These are phyloP conservation scores for Lomentospora prolificans DNA, from an alignment of 2,329 filamentous ascomycete genomes.

Conservation along the genomic window DNA sequence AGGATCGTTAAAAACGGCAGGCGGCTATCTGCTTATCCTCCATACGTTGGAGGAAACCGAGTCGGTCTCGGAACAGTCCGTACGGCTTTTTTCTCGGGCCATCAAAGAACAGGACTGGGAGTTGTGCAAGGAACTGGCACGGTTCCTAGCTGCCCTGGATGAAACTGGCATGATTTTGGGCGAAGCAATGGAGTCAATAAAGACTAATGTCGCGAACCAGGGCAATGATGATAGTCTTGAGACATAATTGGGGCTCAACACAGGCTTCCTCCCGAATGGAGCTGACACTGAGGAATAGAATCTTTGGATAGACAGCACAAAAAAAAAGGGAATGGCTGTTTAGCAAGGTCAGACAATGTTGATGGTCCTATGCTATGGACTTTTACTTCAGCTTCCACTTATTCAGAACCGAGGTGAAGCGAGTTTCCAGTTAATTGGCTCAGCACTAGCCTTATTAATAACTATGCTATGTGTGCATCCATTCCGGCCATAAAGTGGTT, in stretches of 20 bases:
- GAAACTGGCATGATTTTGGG: slow-evolving; percentile 71
- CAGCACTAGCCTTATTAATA: no score
- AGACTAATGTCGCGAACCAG: slow-evolving; percentile 15
- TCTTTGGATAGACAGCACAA: no score
- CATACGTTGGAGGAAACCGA: slow-evolving; percentile 69
- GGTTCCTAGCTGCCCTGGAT: slow-evolving; percentile 92
- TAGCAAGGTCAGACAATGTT: no score
- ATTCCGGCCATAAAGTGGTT: no score
- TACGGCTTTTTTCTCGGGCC: slow-evolving; percentile 70
- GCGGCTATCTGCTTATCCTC: slow-evolving; percentile 88
- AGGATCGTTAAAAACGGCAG: slow-evolving; percentile 85
- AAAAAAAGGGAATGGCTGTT: no score
- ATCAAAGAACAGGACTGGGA: slow-evolving; percentile 88
- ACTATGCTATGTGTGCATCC: no score
- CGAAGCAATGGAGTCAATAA: slow-evolving; percentile 57
- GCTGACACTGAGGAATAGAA: not conserved
- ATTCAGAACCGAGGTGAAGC: no score
- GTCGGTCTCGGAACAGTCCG: slow-evolving; percentile 64
- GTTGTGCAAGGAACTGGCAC: slow-evolving; percentile 83
- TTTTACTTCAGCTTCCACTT: no score
- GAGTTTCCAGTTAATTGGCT: no score
- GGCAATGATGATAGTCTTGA: slow-evolving; percentile 6
- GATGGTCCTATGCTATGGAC: no score
- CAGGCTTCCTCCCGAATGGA: not conserved
- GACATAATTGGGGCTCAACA: not conserved